These are phyloP conservation scores for Fusarium mexicanum DNA, from an alignment of 2,329 filamentous ascomycete species.

Conservation along the genomic window DNA sequence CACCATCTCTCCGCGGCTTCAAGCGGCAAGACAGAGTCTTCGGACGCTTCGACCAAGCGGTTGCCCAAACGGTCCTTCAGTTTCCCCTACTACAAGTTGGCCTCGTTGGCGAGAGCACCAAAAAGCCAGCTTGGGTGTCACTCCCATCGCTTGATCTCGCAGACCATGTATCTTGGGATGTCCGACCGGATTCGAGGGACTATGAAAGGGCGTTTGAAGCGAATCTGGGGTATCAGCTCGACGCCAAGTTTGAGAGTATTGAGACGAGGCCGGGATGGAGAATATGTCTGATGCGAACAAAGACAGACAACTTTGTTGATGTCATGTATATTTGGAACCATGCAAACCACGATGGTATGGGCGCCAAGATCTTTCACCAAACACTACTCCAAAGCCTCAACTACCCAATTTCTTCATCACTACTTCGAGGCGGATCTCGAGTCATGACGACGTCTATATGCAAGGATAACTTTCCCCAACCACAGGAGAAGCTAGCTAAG, in stretches of 20 bases:
- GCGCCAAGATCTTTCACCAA: not conserved
- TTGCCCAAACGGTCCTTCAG: not conserved
- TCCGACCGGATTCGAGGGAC: accelerated
- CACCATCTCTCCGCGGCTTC: not conserved
- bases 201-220: not conserved
- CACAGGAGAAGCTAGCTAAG: constrained; percentile 3
- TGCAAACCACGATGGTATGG: not conserved
- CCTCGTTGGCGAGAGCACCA: not conserved
- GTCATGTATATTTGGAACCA: constrained; percentile 9
- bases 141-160: not conserved
- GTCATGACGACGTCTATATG: not conserved
- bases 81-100: not conserved
- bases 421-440: not conserved
- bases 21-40: not conserved
- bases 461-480: not conserved
- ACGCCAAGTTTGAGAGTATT: not conserved
- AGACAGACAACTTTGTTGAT: not conserved
- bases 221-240: not conserved
- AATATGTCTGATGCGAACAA: not conserved
- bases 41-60: not conserved
- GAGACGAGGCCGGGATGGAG: not conserved
- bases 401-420: not conserved
- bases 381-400: not conserved
- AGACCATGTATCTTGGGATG: constrained; percentile 2
- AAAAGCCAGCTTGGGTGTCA: not conserved